Evolutionary conservation across 169 alveolate genomes (phyloP).

Genomic region (Cryptosporidium ubiquitum): DNA sequence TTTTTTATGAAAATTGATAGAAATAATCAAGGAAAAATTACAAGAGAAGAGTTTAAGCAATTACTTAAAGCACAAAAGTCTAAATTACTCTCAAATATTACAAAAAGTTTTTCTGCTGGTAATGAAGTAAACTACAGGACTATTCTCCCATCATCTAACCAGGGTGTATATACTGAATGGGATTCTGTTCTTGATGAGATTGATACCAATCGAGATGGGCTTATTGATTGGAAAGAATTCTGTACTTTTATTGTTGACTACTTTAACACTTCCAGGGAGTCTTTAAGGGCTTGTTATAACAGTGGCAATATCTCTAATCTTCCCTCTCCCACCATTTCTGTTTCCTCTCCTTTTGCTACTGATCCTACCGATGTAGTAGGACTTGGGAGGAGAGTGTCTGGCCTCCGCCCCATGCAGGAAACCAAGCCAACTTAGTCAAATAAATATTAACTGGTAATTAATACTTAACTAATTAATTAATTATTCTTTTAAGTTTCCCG

Average conservation of each 20-base stretch:
- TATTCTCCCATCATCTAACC: slow-evolving; percentile 60
- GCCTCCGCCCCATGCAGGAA: background rate
- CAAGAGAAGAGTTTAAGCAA: slow-evolving; percentile 47
- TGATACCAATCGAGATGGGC: slow-evolving; percentile 45
- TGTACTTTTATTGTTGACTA: slow-evolving; percentile 36
- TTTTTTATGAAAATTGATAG: slow-evolving; percentile 50
- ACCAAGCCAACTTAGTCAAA: background rate
- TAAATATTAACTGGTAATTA: background rate
- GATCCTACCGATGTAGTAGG: background rate
- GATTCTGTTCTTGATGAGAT: slow-evolving; percentile 50
- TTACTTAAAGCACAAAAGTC: slow-evolving; percentile 59
- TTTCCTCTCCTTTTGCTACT: background rate
- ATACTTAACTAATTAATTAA: no score
- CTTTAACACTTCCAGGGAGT: slow-evolving; percentile 32
- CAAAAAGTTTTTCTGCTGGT: slow-evolving; percentile 27
- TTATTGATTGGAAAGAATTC: slow-evolving; percentile 58
- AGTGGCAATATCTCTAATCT: background rate
- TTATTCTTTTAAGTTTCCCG: no score
- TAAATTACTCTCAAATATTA: slow-evolving; percentile 43
- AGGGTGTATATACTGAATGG: slow-evolving; percentile 65
- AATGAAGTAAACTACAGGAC: slow-evolving; percentile 28
- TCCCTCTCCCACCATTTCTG: no score
- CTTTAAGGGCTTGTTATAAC: background rate
- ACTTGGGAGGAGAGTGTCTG: background rate
- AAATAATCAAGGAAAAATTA: slow-evolving; percentile 18